A percentile compares a stretch with the other conserved stretches of the same genome.
These are phyloP conservation scores for Euphorbia celastroides DNA, from an alignment of 441 rosid species.

Conservation along the genomic window DNA sequence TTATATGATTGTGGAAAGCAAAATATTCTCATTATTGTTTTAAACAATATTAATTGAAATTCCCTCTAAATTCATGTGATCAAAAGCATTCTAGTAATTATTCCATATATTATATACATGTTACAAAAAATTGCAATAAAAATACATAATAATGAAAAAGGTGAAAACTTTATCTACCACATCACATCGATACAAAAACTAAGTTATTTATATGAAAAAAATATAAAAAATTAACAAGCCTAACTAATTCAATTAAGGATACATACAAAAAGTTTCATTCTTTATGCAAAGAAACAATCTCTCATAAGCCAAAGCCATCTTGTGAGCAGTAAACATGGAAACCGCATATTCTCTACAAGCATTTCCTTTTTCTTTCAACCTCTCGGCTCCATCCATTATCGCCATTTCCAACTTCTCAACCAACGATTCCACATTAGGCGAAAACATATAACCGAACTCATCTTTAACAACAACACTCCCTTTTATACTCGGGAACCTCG, in stretches of 20 bases:
- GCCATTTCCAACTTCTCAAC: constrained; percentile 45
- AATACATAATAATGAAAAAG: not conserved
- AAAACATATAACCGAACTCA: constrained; percentile 79
- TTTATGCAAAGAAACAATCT: constrained; percentile 82
- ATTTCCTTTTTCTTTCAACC: constrained; percentile 62
- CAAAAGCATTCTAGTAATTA: no score
- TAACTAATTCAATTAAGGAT: constrained; percentile 20
- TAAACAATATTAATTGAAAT: not conserved
- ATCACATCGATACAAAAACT: not conserved
- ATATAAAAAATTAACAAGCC: not conserved
- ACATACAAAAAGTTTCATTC: constrained; percentile 55
- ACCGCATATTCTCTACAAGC: constrained; percentile 60
- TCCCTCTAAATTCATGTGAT: not conserved
- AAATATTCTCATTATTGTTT: no score
- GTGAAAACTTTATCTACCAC: not conserved
- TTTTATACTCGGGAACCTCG: constrained; percentile 78
- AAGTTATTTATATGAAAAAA: not conserved
- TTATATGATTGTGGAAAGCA: no score
- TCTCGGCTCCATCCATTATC: constrained; percentile 49
- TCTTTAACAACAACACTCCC: constrained; percentile 75
- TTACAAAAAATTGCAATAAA: not conserved
- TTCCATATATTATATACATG: not conserved
- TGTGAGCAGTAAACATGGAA: constrained; percentile 74
- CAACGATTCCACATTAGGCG: constrained; percentile 74
- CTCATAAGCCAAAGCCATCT: constrained; percentile 92